Evolutionary conservation across 768 basidiomycete genomes (phyloP).

Genomic region (Lactarius tabidus): DNA sequence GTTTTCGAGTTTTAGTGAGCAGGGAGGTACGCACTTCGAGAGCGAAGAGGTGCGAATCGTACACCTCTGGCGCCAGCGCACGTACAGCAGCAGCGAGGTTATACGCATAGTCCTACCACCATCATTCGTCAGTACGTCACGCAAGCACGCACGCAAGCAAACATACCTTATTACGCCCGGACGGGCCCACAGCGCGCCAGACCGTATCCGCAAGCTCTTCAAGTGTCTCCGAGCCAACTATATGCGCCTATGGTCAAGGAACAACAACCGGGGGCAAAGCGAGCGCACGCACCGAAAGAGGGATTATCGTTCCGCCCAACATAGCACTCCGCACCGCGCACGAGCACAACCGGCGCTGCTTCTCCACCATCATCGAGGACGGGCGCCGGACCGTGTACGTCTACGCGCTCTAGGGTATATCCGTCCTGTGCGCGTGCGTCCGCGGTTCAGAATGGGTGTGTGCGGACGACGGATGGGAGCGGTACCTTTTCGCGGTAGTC

Average conservation of each 20-base stretch:
- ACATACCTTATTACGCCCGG: slow-evolving; percentile 81
- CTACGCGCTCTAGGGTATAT: slow-evolving; percentile 77
- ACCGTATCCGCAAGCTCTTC: slow-evolving; percentile 64
- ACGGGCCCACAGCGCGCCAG: slow-evolving; percentile 75
- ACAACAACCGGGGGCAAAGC: background rate
- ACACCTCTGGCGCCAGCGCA: slow-evolving; percentile 66
- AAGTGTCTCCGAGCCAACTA: slow-evolving; percentile 84
- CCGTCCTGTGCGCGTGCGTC: slow-evolving; percentile 57
- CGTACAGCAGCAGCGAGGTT: slow-evolving; percentile 68
- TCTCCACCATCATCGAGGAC: slow-evolving; percentile 23
- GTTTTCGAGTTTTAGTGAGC: background rate
- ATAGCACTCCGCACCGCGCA: slow-evolving; percentile 72
- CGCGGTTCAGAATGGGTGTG: background rate
- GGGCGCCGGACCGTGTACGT: slow-evolving; percentile 57
- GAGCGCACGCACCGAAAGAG: slow-evolving; percentile 63
- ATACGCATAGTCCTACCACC: slow-evolving; percentile 77
- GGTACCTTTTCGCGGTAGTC: slow-evolving; percentile 83
- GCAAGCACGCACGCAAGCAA: background rate
- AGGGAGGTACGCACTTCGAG: slow-evolving; percentile 55
- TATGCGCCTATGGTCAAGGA: background rate
- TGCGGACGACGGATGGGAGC: background rate
- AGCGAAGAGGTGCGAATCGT: slow-evolving; percentile 71
- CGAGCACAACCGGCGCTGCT: slow-evolving; percentile 48
- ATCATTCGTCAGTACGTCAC: background rate
- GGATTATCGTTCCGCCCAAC: slow-evolving; percentile 86